A percentile compares a stretch with the other conserved stretches of the same genome.
These are phyloP conservation scores for Chrysopogon serrulatus DNA, from an alignment of 176 grass and related monocot species.

Conservation along the genomic window DNA sequence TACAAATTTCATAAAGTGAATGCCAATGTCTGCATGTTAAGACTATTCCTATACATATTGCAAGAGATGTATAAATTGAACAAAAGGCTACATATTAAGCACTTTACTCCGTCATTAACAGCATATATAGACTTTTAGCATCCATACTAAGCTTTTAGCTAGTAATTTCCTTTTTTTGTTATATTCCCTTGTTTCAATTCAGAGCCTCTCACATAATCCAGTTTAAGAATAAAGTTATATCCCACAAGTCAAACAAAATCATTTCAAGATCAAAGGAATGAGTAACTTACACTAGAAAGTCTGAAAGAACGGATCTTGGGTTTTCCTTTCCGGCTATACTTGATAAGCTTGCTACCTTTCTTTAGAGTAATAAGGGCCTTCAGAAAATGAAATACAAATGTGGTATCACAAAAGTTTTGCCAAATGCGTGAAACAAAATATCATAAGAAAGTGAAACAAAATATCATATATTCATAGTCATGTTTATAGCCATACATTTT, in stretches of 20 bases:
- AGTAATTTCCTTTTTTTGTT: background rate
- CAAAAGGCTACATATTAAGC: background rate
- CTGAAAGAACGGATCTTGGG: conserved; percentile 69
- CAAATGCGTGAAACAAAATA: background rate
- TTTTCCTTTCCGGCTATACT: conserved; percentile 77
- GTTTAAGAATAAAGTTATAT: background rate
- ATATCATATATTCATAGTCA: background rate
- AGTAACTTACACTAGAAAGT: conserved; percentile 66
- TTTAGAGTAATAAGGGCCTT: conserved; percentile 66
- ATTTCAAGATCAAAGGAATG: background rate
- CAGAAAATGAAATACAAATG: background rate
- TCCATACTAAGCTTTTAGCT: background rate
- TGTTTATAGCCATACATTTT: conserved; percentile 22
- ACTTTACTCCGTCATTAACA: background rate
- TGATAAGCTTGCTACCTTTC: conserved; percentile 70
- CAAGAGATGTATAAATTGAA: background rate
- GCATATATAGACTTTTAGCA: background rate
- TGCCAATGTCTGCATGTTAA: background rate
- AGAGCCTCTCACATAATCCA: background rate
- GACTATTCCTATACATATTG: background rate
- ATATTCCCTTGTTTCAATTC: background rate
- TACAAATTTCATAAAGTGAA: background rate
- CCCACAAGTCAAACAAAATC: background rate
- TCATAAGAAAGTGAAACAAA: background rate
- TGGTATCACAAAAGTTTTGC: background rate